Evolutionary conservation across 2,329 filamentous ascomycete species (phyloP).

Genomic region (Dendryphion nanum): DNA sequence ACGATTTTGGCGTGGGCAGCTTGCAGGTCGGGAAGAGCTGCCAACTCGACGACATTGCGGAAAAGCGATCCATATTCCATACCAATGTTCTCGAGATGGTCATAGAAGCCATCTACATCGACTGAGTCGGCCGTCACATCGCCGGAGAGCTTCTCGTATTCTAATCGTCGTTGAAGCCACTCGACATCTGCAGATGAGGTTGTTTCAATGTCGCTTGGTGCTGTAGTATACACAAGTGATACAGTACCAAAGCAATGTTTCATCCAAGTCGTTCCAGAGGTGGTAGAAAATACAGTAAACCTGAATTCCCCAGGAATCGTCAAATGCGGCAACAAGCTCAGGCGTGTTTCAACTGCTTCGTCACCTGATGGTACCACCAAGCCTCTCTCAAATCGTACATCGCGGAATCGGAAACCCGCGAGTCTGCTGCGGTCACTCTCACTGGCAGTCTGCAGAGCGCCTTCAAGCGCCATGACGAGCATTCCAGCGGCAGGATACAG

Average conservation of each 20-base stretch:
- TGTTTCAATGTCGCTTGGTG: background rate
- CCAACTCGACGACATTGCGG: slow-evolving; percentile 4
- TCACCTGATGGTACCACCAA: slow-evolving; percentile 2
- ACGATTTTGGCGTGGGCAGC: slow-evolving; percentile 3
- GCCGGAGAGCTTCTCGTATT: background rate
- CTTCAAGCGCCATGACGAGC: background rate
- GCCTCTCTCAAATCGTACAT: slow-evolving; percentile 1
- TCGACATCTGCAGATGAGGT: slow-evolving; percentile 5
- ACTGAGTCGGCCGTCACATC: slow-evolving; percentile 1
- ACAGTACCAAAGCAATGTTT: slow-evolving; percentile 1
- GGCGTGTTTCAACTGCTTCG: slow-evolving; percentile 1
- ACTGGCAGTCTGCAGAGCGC: background rate
- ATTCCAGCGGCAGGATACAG: slow-evolving; percentile 1
- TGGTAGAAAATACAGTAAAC: slow-evolving; percentile 1
- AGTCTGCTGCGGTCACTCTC: background rate
- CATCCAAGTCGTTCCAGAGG: slow-evolving; percentile 2
- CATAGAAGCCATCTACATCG: slow-evolving; percentile 7
- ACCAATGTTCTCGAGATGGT: slow-evolving; percentile 8
- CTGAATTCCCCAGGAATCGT: slow-evolving; percentile 2
- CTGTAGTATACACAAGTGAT: slow-evolving; percentile 1
- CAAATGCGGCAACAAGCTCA: slow-evolving; percentile 1
- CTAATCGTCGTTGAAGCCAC: slow-evolving; percentile 1
- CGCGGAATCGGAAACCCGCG: slow-evolving; percentile 1
- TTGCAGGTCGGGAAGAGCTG: background rate
- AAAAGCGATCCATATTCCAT: slow-evolving; percentile 14